phyloP scores from a whole-genome alignment of 139 green algal genomes.

The Eudorina sp. region DNA sequence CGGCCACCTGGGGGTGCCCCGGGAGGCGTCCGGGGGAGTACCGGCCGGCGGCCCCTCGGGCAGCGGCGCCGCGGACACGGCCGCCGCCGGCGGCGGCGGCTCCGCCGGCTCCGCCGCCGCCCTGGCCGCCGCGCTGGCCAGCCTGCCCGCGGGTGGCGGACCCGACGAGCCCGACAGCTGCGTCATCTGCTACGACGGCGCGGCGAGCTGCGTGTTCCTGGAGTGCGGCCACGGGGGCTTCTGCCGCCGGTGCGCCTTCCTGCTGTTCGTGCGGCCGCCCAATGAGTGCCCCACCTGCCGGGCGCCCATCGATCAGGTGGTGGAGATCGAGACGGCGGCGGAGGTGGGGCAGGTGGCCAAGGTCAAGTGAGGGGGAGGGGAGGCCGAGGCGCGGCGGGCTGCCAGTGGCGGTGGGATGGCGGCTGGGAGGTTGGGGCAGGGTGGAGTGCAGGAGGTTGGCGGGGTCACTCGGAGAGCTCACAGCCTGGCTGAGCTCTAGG shows the following conservation, averaged over 20 bases:
- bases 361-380: constrained; percentile 17
- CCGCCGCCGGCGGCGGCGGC: neutral
- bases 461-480: too few species aligned
- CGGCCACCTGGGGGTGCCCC: neutral
- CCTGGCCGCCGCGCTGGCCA: constrained; percentile 52
- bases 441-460: too few species aligned
- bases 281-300: constrained; percentile 77
- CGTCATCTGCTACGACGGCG: constrained; percentile 67
- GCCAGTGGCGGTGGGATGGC: neutral
- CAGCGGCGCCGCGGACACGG: neutral
- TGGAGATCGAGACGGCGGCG: constrained; percentile 47
- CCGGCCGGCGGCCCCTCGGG: neutral
- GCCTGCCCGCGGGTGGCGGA: too few species aligned
- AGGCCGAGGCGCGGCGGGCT: neutral
- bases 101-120: neutral
- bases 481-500: too few species aligned
- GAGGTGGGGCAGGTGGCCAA: constrained; percentile 18
- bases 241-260: constrained; percentile 70
- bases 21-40: neutral
- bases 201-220: constrained; percentile 69
- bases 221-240: constrained; percentile 78
- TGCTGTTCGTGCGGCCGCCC: constrained; percentile 70
- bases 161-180: too few species aligned
- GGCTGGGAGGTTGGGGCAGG: too few species aligned
- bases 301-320: constrained; percentile 60